phyloP scores from a whole-genome alignment of 345 rosid genomes.

The Melaleuca alternifolia region DNA sequence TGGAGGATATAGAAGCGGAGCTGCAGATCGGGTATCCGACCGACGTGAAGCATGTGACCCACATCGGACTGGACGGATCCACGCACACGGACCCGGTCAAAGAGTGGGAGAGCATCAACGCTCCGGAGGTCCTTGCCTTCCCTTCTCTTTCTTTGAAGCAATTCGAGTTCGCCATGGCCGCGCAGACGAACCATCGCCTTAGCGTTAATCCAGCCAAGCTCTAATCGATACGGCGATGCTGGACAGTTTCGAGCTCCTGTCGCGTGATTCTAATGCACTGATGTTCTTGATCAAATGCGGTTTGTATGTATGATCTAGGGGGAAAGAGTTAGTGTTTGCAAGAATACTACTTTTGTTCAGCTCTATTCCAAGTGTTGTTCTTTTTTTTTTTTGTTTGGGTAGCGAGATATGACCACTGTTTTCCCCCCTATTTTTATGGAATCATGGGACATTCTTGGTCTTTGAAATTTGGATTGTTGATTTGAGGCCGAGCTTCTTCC shows the following conservation, averaged over 20 bases:
- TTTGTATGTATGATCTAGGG: background rate
- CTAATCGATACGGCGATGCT: background rate
- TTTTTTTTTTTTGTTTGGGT: background rate
- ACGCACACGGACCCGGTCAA: conserved; percentile 3
- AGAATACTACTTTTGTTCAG: background rate
- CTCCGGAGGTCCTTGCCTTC: conserved; percentile 8
- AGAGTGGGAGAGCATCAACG: conserved; percentile 14
- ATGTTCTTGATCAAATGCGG: background rate
- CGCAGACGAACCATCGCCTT: background rate
- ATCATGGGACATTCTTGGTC: background rate
- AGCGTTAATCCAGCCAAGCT: background rate
- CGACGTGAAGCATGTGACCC: conserved; percentile 42
- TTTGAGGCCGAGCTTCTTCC: background rate
- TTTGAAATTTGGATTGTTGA: background rate
- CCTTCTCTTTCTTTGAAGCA: conserved; percentile 10
- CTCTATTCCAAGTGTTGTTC: background rate
- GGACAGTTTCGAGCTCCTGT: background rate
- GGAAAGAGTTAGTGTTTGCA: background rate
- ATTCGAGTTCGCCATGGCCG: conserved; percentile 15
- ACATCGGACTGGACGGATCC: conserved; percentile 30
- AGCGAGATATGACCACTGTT: background rate
- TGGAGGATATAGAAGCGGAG: conserved; percentile 11
- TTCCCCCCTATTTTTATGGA: background rate
- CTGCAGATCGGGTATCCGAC: conserved; percentile 34
- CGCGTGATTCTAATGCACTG: background rate